These are phyloP conservation scores for Claviceps sp. DNA, from an alignment of 2,329 filamentous ascomycete genomes.

Conservation along the genomic window DNA sequence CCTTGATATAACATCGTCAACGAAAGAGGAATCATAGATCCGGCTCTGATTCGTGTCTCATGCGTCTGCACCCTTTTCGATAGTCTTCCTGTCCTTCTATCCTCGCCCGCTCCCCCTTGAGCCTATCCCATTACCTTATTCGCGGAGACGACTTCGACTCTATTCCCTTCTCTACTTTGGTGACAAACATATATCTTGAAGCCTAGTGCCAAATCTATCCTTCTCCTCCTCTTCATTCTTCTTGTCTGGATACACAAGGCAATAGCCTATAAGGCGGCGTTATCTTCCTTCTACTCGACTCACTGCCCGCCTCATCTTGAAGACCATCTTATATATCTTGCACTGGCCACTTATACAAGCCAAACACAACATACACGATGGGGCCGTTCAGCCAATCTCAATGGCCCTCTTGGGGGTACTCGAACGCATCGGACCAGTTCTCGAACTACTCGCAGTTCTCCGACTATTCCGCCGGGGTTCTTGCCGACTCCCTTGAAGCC, in stretches of 20 bases:
- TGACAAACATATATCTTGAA: not conserved
- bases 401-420: constrained; percentile 23
- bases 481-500: constrained; percentile 25
- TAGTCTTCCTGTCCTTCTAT: constrained; percentile 11
- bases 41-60: constrained; percentile 20
- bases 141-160: constrained; percentile 7
- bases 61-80: constrained; percentile 18
- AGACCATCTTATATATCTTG: not conserved
- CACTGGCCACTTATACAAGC: not conserved
- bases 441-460: constrained; percentile 19
- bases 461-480: constrained; percentile 20
- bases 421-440: constrained; percentile 16
- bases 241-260: not conserved
- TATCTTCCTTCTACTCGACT: not conserved
- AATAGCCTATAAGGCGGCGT: not conserved
- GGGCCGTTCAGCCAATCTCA: constrained; percentile 20
- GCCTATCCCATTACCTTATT: not conserved
- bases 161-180: not conserved
- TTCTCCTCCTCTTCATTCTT: not conserved
- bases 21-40: constrained; percentile 15
- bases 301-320: not conserved
- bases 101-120: constrained; percentile 6
- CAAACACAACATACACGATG: constrained; percentile 12
- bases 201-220: not conserved
- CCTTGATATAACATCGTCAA: constrained; percentile 20